A percentile compares a stretch with the other conserved stretches of the same genome.
These are phyloP conservation scores for Sclerotinia borealis DNA, from an alignment of 2,329 filamentous ascomycete species.

Conservation along the genomic window DNA sequence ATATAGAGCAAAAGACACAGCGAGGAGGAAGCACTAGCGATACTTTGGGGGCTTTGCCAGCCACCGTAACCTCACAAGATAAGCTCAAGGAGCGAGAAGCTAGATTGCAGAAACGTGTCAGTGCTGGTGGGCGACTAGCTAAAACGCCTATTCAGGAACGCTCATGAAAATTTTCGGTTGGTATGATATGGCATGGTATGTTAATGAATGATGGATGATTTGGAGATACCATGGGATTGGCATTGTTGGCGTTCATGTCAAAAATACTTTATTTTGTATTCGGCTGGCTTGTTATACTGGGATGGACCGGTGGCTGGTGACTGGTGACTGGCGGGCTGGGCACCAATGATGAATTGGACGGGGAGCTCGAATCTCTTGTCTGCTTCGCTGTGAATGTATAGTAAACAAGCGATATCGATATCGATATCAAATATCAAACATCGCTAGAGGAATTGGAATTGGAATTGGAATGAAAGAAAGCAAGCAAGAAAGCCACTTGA, in stretches of 20 bases:
- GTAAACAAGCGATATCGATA: neutral
- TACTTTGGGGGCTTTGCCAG: constrained; percentile 56
- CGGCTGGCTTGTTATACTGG: neutral
- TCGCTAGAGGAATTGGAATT: neutral
- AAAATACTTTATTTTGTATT: constrained; percentile 9
- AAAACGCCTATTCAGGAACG: constrained; percentile 31
- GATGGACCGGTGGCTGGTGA: neutral
- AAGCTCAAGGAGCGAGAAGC: constrained; percentile 59
- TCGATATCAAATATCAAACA: neutral
- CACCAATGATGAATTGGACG: neutral
- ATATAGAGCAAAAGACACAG: constrained; percentile 71
- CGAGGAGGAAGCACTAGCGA: constrained; percentile 43
- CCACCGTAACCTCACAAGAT: constrained; percentile 40
- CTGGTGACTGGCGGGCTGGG: neutral
- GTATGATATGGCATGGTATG: constrained; percentile 9
- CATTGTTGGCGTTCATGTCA: constrained; percentile 30
- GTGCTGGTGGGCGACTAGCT: constrained; percentile 67
- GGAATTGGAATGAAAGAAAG: neutral
- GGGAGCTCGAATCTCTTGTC: neutral
- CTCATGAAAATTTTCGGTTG: constrained; percentile 16
- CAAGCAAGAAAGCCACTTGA: neutral
- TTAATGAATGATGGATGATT: constrained; percentile 28
- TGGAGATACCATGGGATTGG: constrained; percentile 31
- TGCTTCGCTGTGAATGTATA: neutral
- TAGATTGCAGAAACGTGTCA: constrained; percentile 71